Percentiles rank a stretch among this genome's conserved stretches.
These are phyloP conservation scores for Gastrolobium villosum DNA, from an alignment of 306 rosid genomes.

Conservation along the genomic window DNA sequence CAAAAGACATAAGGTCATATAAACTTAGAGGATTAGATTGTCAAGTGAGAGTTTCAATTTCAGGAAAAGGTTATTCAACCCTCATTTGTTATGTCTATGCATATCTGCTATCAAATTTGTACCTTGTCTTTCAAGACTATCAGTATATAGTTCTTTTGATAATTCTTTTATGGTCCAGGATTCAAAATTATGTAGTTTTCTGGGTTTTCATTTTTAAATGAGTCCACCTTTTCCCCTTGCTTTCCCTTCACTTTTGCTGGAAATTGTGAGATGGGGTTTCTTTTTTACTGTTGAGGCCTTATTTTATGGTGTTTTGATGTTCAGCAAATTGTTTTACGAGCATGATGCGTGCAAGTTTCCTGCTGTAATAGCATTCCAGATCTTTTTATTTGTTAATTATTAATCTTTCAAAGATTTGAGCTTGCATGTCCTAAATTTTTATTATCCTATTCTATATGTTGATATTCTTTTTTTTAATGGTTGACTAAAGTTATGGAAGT, in stretches of 20 bases:
- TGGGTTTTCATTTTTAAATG: constrained; percentile 9
- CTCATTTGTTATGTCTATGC: neutral
- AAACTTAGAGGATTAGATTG: constrained; percentile 19
- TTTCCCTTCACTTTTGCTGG: constrained; percentile 3
- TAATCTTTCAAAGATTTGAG: neutral
- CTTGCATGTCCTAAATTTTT: neutral
- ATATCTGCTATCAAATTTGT: neutral
- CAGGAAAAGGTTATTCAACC: neutral
- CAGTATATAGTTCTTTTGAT: neutral
- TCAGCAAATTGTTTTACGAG: neutral
- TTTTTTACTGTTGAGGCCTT: neutral
- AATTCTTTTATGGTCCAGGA: neutral
- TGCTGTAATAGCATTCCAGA: neutral
- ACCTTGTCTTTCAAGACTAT: constrained; percentile 11
- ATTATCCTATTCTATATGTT: neutral
- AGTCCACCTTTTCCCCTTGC: neutral
- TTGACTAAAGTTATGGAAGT: neutral
- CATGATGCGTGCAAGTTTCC: neutral
- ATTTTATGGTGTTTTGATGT: constrained; percentile 1
- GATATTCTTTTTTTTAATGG: neutral
- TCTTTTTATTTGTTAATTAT: neutral
- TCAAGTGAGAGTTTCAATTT: neutral
- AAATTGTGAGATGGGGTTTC: constrained; percentile 3
- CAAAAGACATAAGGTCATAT: neutral
- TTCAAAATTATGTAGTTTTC: neutral